phyloP scores from a whole-genome alignment of 1,139 yeast genomes.

The Yamadazyma diospyri region DNA sequence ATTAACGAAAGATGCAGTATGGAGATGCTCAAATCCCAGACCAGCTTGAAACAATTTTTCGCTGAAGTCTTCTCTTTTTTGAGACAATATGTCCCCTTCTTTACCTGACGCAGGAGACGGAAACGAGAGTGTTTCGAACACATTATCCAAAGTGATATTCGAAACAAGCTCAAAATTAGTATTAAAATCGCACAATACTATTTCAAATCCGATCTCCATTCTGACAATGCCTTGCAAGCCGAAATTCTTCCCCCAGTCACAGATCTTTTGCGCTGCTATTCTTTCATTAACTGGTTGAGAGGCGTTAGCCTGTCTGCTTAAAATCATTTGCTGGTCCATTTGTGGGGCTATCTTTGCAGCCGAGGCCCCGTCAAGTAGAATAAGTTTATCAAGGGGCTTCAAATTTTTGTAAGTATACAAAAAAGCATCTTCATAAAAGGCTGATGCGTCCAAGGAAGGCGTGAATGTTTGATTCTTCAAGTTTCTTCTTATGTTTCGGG shows the following conservation, averaged over 20 bases:
- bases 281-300: slow-evolving; percentile 33
- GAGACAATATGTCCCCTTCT: slow-evolving; percentile 4
- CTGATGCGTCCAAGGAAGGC: background rate
- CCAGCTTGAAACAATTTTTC: slow-evolving; percentile 17
- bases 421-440: slow-evolving; percentile 2
- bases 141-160: slow-evolving; percentile 33
- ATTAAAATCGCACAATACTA: slow-evolving; percentile 50
- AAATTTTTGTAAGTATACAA: slow-evolving; percentile 41
- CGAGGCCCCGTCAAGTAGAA: slow-evolving; percentile 56
- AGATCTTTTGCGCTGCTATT: slow-evolving; percentile 27
- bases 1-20: slow-evolving; percentile 40
- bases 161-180: slow-evolving; percentile 36
- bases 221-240: slow-evolving; percentile 51
- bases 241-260: slow-evolving; percentile 48
- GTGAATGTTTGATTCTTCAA: slow-evolving; percentile 5
- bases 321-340: slow-evolving; percentile 54
- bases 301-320: slow-evolving; percentile 25
- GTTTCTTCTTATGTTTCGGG: slow-evolving; percentile 12
- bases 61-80: slow-evolving; percentile 19
- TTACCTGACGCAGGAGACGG: slow-evolving; percentile 21
- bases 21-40: slow-evolving; percentile 23
- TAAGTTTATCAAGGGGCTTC: slow-evolving; percentile 41
- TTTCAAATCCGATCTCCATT: slow-evolving; percentile 54
- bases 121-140: slow-evolving; percentile 32
- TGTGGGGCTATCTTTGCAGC: slow-evolving; percentile 55